Base-by-base conservation (phyloP, 169 alveolate genomes). In the Cryptosporidium felis region DNA sequence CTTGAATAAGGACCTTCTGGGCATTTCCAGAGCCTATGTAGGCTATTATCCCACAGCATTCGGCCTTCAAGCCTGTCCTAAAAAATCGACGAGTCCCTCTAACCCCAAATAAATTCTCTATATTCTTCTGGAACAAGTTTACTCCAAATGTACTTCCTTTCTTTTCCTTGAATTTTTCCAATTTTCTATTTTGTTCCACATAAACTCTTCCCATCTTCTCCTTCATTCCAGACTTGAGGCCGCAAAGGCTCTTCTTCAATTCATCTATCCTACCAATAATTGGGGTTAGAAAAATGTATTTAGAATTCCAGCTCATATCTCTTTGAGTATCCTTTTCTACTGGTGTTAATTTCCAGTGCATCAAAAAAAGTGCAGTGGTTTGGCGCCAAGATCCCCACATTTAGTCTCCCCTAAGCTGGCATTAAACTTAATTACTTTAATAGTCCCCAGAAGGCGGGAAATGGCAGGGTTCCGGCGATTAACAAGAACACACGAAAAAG, bases 21-120 rank as follows among this genome's bases (percentile, higher is more conserved):
- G 96, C 94, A 74, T 92, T 92, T 23, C 92, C 92, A 6, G 91
- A 59, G 6, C 97, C 97, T 32, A 95, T 53, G 58, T 94, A 95
- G 6, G 96, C 98, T 66, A 96, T 92, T 30, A 96, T 95, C 5
- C 98, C 98, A 60, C 96, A 93, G 66, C 96, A 93, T 60, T 62
- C 53, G 12, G 36, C 89, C 38, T 21, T 60, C 38, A 23, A 58
- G 26, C 41, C 60, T 26, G 18, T 23, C 16, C 45, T 41, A 80
- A 36, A 44, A 4, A 49, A 8, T 38, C 1, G 5, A 3, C n/a
- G 4, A 10, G n/a, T n/a, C 23, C 63, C 32, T 56, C 63, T 21
- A 28, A 14, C 32, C 23, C 8, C 32, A 3, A 21, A 56, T 2
- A 30, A 2, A 56, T 10, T 28, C 5, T 14, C 44, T 3, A 56